A percentile compares a stretch with the other conserved stretches of the same genome.
Conservation (phyloP, 257 asterid species). For the Rehmannia glutinosa region DNA sequence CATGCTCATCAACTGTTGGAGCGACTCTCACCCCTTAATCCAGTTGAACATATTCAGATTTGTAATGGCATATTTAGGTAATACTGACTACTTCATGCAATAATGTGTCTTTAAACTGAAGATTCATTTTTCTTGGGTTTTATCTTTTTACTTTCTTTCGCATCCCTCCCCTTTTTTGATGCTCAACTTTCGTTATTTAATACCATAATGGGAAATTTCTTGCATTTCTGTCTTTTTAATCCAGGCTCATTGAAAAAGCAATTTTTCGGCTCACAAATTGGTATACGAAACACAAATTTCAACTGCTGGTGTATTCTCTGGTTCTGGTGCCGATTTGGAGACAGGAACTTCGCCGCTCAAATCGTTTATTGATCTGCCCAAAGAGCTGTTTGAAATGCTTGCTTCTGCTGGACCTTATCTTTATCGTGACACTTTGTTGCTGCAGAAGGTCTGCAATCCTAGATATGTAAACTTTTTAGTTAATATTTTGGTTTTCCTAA, state of each 20-base stretch:
- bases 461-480: neutral
- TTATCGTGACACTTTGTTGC: constrained; percentile 74
- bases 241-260: constrained; percentile 80
- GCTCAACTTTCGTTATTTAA: constrained; percentile 12
- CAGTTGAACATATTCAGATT: constrained; percentile 74
- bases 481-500: neutral
- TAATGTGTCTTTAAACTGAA: constrained; percentile 2
- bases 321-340: constrained; percentile 41
- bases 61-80: constrained; percentile 85
- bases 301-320: constrained; percentile 33
- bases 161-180: neutral
- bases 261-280: constrained; percentile 50
- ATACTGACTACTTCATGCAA: constrained; percentile 9
- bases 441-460: constrained; percentile 75
- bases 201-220: neutral
- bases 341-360: constrained; percentile 29
- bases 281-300: constrained; percentile 35
- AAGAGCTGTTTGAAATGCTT: constrained; percentile 95
- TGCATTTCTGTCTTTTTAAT: constrained; percentile 7
- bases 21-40: constrained; percentile 83
- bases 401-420: constrained; percentile 84
- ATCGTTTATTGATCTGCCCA: constrained; percentile 66
- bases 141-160: neutral
- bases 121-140: constrained; percentile 2
- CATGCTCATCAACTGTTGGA: constrained; percentile 83